Percentiles rank a stretch among this genome's conserved stretches.
Evolutionary conservation across 2,329 filamentous ascomycete genomes (phyloP).

Genomic region (Cordyceps javanica): DNA sequence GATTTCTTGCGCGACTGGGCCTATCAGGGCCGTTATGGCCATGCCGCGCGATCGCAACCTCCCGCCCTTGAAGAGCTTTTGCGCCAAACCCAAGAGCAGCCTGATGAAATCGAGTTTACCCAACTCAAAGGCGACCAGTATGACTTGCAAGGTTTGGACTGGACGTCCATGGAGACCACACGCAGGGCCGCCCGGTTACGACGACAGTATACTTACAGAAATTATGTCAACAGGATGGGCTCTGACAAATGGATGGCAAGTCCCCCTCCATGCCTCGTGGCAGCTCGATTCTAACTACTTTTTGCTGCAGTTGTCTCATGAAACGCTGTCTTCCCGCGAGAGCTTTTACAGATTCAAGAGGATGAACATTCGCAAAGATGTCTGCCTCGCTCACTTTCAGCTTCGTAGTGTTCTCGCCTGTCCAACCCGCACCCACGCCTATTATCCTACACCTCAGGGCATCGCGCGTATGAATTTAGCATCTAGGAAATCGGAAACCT

Average conservation of each 20-base stretch:
- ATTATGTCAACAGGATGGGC: slow-evolving; percentile 48
- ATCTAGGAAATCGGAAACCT: slow-evolving; percentile 37
- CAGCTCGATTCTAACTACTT: background rate
- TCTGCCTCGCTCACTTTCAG: slow-evolving; percentile 59
- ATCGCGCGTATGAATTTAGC: slow-evolving; percentile 48
- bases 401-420: slow-evolving; percentile 56
- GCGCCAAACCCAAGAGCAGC: slow-evolving; percentile 19
- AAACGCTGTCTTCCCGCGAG: slow-evolving; percentile 32
- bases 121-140: slow-evolving; percentile 50
- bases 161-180: slow-evolving; percentile 46
- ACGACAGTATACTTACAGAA: slow-evolving; percentile 45
- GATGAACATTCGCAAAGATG: slow-evolving; percentile 48
- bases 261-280: slow-evolving; percentile 14
- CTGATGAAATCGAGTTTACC: slow-evolving; percentile 27
- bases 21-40: slow-evolving; percentile 23
- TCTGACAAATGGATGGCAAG: slow-evolving; percentile 45
- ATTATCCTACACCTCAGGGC: slow-evolving; percentile 46
- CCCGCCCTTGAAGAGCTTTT: slow-evolving; percentile 27
- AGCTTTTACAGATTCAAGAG: slow-evolving; percentile 53
- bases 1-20: slow-evolving; percentile 49
- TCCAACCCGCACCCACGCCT: slow-evolving; percentile 48
- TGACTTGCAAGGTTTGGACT: slow-evolving; percentile 56
- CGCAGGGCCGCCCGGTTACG: slow-evolving; percentile 42
- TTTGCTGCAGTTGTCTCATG: background rate
- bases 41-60: slow-evolving; percentile 20